Percentiles rank a stretch among this genome's conserved stretches.
These are phyloP conservation scores for Eruca vesicaria DNA, from an alignment of 441 rosid genomes.

Conservation along the genomic window DNA sequence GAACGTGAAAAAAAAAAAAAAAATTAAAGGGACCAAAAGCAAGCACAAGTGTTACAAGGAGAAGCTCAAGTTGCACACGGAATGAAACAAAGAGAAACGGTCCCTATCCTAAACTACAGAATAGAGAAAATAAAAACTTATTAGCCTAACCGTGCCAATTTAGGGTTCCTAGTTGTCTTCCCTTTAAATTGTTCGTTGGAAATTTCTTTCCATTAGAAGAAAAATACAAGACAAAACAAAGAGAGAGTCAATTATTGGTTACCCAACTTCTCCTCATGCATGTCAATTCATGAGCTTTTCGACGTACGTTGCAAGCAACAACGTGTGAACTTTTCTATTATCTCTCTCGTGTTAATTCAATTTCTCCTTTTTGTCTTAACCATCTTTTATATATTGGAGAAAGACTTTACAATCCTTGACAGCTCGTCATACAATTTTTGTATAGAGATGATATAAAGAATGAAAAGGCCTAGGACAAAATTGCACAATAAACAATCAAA, in stretches of 20 bases:
- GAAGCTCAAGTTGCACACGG: constrained; percentile 37
- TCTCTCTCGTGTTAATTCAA: background rate
- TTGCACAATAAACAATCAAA: too few species aligned
- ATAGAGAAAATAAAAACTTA: constrained; percentile 13
- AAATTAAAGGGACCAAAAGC: background rate
- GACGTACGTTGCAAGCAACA: background rate
- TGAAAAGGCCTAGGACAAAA: background rate
- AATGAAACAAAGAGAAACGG: constrained; percentile 18
- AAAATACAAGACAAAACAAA: constrained; percentile 7
- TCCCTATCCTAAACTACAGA: constrained; percentile 1
- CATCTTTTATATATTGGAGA: background rate
- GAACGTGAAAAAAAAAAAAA: background rate
- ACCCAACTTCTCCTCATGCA: constrained; percentile 11
- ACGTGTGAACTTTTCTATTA: background rate
- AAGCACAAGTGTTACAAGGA: background rate
- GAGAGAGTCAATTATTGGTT: constrained; percentile 28
- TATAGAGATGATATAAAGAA: background rate
- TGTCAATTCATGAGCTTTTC: constrained; percentile 1
- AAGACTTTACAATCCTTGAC: background rate
- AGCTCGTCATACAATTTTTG: background rate
- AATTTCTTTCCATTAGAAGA: background rate
- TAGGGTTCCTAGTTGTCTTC: constrained; percentile 30
- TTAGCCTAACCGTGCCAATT: constrained; percentile 31
- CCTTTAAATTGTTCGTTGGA: background rate
- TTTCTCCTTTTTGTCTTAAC: background rate